Evolutionary conservation across 2,329 filamentous ascomycete genomes (phyloP).

Genomic region (Pseudodiploospora longispora): DNA sequence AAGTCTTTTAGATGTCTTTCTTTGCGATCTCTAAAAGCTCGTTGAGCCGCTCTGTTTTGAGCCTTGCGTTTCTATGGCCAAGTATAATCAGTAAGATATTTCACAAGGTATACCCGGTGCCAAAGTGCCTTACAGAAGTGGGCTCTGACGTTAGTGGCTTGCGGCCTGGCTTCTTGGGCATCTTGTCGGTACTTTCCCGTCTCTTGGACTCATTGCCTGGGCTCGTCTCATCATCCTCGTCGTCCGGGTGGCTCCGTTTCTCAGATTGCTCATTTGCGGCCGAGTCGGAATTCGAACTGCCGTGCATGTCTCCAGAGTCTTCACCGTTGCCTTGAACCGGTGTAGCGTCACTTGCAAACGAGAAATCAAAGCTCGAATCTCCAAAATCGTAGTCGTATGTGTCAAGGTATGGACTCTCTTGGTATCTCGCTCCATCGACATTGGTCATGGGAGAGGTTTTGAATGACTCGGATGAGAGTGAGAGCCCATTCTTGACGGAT

Average conservation of each 20-base stretch:
- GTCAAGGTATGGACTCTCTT: constrained; percentile 77
- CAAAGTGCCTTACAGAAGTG: constrained; percentile 66
- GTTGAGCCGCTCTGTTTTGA: constrained; percentile 85
- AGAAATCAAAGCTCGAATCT: constrained; percentile 68
- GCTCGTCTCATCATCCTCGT: constrained; percentile 55
- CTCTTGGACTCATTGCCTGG: constrained; percentile 52
- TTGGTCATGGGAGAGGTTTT: constrained; percentile 39
- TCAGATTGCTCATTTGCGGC: constrained; percentile 48
- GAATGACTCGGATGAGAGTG: constrained; percentile 41
- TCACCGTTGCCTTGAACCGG: constrained; percentile 68
- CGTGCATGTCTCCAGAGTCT: constrained; percentile 40
- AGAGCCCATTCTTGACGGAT: constrained; percentile 16
- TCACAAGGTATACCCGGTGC: background rate
- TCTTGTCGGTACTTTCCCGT: constrained; percentile 75
- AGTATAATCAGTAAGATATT: constrained; percentile 8
- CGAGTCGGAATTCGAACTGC: constrained; percentile 48
- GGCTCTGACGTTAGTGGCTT: constrained; percentile 95
- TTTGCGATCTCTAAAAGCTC: constrained; percentile 90
- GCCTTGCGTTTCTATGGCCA: constrained; percentile 77
- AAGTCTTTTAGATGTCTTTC: constrained; percentile 84
- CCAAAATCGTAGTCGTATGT: constrained; percentile 69
- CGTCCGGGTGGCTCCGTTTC: constrained; percentile 66
- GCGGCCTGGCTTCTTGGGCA: constrained; percentile 88
- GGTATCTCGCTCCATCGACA: constrained; percentile 37
- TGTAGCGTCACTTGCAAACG: constrained; percentile 33